phyloP scores from a whole-genome alignment of 768 basidiomycete species.

The Hebeloma cylindrosporum region DNA sequence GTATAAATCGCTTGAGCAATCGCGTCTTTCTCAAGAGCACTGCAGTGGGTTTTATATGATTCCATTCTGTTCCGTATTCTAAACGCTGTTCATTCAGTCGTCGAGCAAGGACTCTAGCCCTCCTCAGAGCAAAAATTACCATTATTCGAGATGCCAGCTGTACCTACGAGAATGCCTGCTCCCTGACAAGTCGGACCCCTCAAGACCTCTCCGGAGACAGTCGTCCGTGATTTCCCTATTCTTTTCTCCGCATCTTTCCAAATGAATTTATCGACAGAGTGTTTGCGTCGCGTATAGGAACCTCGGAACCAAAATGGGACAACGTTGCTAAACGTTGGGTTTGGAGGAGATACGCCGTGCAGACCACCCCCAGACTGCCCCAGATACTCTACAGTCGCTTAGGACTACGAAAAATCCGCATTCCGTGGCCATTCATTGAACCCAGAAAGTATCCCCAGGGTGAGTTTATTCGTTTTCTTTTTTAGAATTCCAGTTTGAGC shows the following conservation, averaged over 20 bases:
- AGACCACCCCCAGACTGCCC: slow-evolving; percentile 59
- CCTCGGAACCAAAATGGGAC: slow-evolving; percentile 60
- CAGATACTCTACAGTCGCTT: no score
- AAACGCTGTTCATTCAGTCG: slow-evolving; percentile 11
- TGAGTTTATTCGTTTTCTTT: slow-evolving; percentile 25
- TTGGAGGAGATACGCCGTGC: slow-evolving; percentile 73
- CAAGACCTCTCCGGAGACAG: slow-evolving; percentile 35
- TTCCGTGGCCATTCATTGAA: slow-evolving; percentile 71
- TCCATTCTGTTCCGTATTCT: not conserved
- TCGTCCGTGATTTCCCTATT: slow-evolving; percentile 41
- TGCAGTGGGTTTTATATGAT: slow-evolving; percentile 26
- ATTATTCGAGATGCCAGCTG: slow-evolving; percentile 81
- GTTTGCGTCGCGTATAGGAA: slow-evolving; percentile 72
- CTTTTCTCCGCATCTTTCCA: slow-evolving; percentile 3
- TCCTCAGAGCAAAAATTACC: slow-evolving; percentile 49
- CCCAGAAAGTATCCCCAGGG: slow-evolving; percentile 43
- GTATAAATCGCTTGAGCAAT: slow-evolving; percentile 74
- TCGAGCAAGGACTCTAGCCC: slow-evolving; percentile 28
- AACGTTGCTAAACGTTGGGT: slow-evolving; percentile 53
- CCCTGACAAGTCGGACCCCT: slow-evolving; percentile 40
- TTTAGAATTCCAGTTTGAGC: not conserved
- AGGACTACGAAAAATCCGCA: slow-evolving; percentile 39
- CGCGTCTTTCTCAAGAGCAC: slow-evolving; percentile 54
- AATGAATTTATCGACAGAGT: slow-evolving; percentile 51
- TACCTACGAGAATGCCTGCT: slow-evolving; percentile 68